Conservation (phyloP, 805 yeast species). For the Monosporozyma solicola region DNA sequence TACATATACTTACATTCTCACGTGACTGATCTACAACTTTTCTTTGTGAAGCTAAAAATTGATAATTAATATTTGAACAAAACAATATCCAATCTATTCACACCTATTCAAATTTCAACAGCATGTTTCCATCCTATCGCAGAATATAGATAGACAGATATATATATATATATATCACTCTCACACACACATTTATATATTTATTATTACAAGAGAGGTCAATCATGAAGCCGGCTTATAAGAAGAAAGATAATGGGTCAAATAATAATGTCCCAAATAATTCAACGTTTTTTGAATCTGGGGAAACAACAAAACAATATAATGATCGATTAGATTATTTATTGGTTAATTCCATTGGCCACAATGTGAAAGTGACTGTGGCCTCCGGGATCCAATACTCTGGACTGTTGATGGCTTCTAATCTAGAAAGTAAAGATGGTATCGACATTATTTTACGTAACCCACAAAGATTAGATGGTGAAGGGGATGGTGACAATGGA, state of each 20-base stretch:
- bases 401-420: constrained; percentile 50
- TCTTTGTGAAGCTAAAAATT: too few species aligned
- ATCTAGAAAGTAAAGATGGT: constrained; percentile 35
- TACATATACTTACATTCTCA: background rate
- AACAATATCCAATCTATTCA: too few species aligned
- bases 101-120: too few species aligned
- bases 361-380: constrained; percentile 47
- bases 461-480: constrained; percentile 34
- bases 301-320: constrained; percentile 31
- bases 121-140: too few species aligned
- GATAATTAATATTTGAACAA: too few species aligned
- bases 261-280: background rate
- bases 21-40: background rate
- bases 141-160: too few species aligned
- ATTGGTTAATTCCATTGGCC: constrained; percentile 52
- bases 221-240: constrained; percentile 3
- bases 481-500: constrained; percentile 16
- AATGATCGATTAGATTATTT: constrained; percentile 49
- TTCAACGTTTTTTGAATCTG: constrained; percentile 17
- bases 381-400: constrained; percentile 49
- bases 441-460: constrained; percentile 47
- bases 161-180: too few species aligned
- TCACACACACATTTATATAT: too few species aligned
- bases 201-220: background rate
- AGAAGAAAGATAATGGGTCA: constrained; percentile 6